Evolutionary conservation across 805 yeast species (phyloP).

Genomic region (Teunomyces panamensis): DNA sequence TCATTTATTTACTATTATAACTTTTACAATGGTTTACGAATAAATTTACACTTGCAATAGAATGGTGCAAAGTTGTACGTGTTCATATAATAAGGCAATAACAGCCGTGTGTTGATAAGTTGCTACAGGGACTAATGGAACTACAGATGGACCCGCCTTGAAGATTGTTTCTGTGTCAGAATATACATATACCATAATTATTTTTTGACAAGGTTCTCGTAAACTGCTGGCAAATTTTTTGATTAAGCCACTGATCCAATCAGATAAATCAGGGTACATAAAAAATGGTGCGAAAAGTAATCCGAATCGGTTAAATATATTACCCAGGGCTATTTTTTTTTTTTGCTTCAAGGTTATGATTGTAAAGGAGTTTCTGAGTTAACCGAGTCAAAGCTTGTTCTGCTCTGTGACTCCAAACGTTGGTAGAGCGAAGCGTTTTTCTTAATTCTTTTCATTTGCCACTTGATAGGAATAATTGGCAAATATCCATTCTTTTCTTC

Average conservation of each 20-base stretch:
- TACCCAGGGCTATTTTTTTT: not conserved
- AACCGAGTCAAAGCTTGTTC: constrained; percentile 24
- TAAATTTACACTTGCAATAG: too few relatives aligned
- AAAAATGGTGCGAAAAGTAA: not conserved
- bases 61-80: too few relatives aligned
- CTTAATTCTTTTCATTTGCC: constrained; percentile 56
- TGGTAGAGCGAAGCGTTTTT: constrained; percentile 23
- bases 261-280: not conserved
- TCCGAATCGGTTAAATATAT: not conserved
- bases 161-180: not conserved
- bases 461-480: constrained; percentile 50
- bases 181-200: not conserved
- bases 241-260: constrained; percentile 1
- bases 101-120: not conserved
- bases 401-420: not conserved
- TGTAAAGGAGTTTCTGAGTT: constrained; percentile 26
- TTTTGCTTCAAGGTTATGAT: not conserved
- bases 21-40: too few relatives aligned
- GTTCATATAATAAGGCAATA: not conserved
- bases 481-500: constrained; percentile 44
- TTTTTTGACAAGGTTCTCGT: not conserved
- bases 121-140: not conserved
- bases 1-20: too few relatives aligned
- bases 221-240: not conserved
- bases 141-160: not conserved